Base-by-base conservation (phyloP, 2,329 filamentous ascomycete species). In the Monilinia fructicola region DNA sequence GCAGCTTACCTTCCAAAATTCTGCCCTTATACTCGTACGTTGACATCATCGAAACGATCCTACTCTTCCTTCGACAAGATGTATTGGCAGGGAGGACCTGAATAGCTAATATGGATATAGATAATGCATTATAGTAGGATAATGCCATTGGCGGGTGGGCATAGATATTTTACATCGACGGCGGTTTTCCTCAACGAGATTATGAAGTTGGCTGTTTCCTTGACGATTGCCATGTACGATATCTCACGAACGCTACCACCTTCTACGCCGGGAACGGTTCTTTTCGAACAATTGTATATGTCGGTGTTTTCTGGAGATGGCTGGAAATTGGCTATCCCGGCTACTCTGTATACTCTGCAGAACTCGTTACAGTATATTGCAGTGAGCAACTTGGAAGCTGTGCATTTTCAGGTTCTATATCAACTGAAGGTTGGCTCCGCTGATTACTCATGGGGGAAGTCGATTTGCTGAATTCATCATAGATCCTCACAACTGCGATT, bases 281-380 rank as follows among this genome's bases (percentile, higher is more conserved):
- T 97, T 23, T 91, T 96, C 75, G 85, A 88, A 73, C 89, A 92
- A 74, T 86, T 98, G 31, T 90, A 89, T 74, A 88, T 86, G 73
- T 87, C 88, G 40, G 90, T 97, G 21, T 96, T 98, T 76, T 89
- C 90, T 0, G 89, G 90, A 12, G 95, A 98, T 76, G 93, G 93
- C 72, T 98, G 94, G 94, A 97, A 97, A 78, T 81, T 99, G 70
- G 92, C 92, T 11, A 88, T 98, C 53, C 95, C 94, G 0, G 95
- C 94, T 4, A 84, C 87, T 5, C 82, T 98, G 1, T 98, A 97
- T 76, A 97, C 94, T 0, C 77, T 97, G 38, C 92, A 97, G 74
- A 98, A 97, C 75, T 90, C 91, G n/a, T 80, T 98, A 64, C 92
- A 97, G 77, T 99, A 97, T 75, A 85, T 96, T 63, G 94, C 92